These are phyloP conservation scores for Volvox africanus DNA, from an alignment of 139 green algal genomes.

Conservation along the genomic window DNA sequence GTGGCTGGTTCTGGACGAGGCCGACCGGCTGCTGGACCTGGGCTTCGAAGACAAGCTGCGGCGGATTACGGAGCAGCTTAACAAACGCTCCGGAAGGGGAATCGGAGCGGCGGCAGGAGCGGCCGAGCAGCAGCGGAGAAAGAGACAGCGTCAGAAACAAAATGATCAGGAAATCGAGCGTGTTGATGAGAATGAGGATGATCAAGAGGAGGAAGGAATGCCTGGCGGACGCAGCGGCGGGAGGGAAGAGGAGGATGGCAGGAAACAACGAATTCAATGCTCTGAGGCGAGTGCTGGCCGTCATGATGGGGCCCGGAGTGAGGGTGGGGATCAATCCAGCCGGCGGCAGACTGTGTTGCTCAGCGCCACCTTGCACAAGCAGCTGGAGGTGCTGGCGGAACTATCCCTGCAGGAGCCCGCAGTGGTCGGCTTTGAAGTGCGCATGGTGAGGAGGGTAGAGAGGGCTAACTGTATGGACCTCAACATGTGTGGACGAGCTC, in stretches of 20 bases:
- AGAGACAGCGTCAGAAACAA: not conserved
- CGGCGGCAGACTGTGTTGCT: slow-evolving; percentile 80
- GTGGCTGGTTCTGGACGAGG: slow-evolving; percentile 96
- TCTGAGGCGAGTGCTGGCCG: not conserved
- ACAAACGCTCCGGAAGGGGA: slow-evolving; percentile 16
- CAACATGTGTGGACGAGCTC: too few species aligned
- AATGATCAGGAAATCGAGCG: not conserved
- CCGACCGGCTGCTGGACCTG: slow-evolving; percentile 93
- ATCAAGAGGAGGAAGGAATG: not conserved
- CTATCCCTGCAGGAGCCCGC: slow-evolving; percentile 78
- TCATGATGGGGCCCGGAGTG: not conserved
- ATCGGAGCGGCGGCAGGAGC: not conserved
- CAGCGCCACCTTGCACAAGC: slow-evolving; percentile 89
- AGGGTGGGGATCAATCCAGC: not conserved
- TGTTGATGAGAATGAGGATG: not conserved
- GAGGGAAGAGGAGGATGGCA: too few species aligned
- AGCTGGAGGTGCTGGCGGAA: slow-evolving; percentile 76
- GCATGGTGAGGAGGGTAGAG: slow-evolving; percentile 27
- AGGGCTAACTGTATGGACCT: too few species aligned
- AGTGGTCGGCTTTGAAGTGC: slow-evolving; percentile 76
- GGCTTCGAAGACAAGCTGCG: slow-evolving; percentile 92
- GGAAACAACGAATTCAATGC: not conserved
- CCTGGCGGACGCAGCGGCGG: too few species aligned
- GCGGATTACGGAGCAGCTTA: slow-evolving; percentile 69
- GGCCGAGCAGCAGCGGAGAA: not conserved